Percentiles rank a stretch among this genome's conserved stretches.
Conservation (phyloP, 768 basidiomycete species). For the Chlorophyllum brunneum region DNA sequence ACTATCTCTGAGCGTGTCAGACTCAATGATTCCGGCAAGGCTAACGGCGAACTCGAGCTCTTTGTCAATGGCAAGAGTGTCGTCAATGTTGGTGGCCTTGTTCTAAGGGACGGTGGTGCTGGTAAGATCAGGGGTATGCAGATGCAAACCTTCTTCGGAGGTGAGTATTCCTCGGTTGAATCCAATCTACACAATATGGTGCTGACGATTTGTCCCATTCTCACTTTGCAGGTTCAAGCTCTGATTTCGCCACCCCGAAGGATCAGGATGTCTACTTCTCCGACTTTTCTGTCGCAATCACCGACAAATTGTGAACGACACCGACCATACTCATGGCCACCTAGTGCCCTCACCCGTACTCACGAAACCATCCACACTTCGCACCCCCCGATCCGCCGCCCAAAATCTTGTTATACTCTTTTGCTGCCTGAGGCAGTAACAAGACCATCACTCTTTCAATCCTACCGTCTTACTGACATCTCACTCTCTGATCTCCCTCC, state of each 20-base stretch:
- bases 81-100: conserved; percentile 51
- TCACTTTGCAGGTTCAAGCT: conserved; percentile 19
- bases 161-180: conserved; percentile 23
- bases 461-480: background rate
- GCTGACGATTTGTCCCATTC: conserved; percentile 1
- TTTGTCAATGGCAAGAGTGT: conserved; percentile 64
- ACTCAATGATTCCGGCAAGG: conserved; percentile 67
- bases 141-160: conserved; percentile 81
- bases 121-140: conserved; percentile 63
- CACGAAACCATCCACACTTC: conserved; percentile 9
- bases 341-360: background rate
- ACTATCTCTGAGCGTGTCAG: conserved; percentile 66
- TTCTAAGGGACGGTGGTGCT: conserved; percentile 42
- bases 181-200: background rate
- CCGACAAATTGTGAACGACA: conserved; percentile 34
- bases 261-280: conserved; percentile 63
- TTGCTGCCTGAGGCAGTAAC: background rate
- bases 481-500: conserved; percentile 2
- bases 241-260: conserved; percentile 46
- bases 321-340: background rate
- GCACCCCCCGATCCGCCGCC: background rate
- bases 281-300: conserved; percentile 65
- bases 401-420: background rate
- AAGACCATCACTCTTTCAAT: conserved; percentile 8
- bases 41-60: conserved; percentile 71